Evolutionary conservation across 164 flowering plant genomes (phyloP), one percentile per base, ranked within the genome.

Genomic region (Chimonanthus praecox): DNA sequence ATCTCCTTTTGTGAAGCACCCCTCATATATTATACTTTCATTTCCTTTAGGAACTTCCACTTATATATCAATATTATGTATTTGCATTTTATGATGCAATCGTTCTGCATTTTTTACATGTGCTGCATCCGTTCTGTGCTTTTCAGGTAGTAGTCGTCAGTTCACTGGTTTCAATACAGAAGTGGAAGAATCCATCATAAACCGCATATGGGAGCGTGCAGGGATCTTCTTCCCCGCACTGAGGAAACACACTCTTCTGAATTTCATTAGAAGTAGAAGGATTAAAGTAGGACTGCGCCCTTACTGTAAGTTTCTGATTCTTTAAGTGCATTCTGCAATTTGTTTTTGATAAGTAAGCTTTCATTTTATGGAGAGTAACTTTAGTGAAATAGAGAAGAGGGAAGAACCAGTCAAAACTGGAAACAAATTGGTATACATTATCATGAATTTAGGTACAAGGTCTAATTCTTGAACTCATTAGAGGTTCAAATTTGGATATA

Each of bases 111-210:
- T 18, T 63, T 6, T 33, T 63, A 63, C 46, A 63, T 63, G 44
- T 45, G 45, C 68, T 16, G 6, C 47, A 21, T 65, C 47, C n/a
- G 4, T 54, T 18, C 33, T 46, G 3, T 66, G 3, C 16, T 47
- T 71, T 74, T 71, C 88, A 91, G 99, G 99, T 71, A 95, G 97
- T 81, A 95, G 99, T 86, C 90, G 97, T 54, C 85, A 95, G 77
- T 86, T 95, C 83, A 78, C 78, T 72, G 98, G 98, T 18, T 95
- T 90, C 77, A 75, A 73, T 78, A 86, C 90, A 13, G 89, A 87
- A 74, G 76, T 84, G 51, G 91, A 92, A 63, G 89, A 87, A 45
- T 74, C 85, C 44, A 79, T 95, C 33, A 72, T 95, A 54, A 63
- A 78, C 46, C 79, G 72, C 63, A 95, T 95, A 77, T 92, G 97